Base-by-base conservation (phyloP, 306 rosid species). In the Senna tora region DNA sequence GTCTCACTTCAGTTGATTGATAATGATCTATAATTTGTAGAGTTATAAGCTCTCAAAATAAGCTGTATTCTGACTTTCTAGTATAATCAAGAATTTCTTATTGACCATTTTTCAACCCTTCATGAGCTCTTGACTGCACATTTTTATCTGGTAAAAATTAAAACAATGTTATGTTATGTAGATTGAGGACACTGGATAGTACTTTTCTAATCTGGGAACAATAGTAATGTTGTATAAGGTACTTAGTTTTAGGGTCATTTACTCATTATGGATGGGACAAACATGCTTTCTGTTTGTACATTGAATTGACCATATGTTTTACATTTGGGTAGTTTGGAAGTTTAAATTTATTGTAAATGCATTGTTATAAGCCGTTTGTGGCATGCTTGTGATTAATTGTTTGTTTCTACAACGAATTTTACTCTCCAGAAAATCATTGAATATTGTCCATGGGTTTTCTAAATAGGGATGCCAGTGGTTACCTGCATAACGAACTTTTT, bases 21-120 rank as follows among this genome's bases (percentile, higher is more conserved):
- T 36, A 60, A n/a, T 57, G 52, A 20, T 60, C 56, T 42, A 61
- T 67, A 66, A 14, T 67, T 45, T 43, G 52, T 34, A 7, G 16
- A 21, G 10, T 25, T 22, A 38, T 14, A 32, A 36, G 20, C 15
- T 5, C 41, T 50, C 25, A 32, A 12, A 62, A 33, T 39, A 16
- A 51, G 36, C 28, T 28, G 38, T 32, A 22, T 46, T 30, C 2
- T 54, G n/a, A 28, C 10, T 25, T 16, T 5, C 15, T 60, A 0
- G 47, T 60, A 7, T 19, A 25, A 42, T 52, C 51, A 41, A 28
- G 21, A 17, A 51, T 58, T 19, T 34, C 28, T 30, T 42, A 4
- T 6, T 50, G 43, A 28, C 22, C 43, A 16, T 61, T 15, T 42
- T 59, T 14, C 53, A 21, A 19, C 55, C 21, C 64, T n/a, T 63